phyloP scores from a whole-genome alignment of 106 monocot genomes.

The Apostasia shenzhenica region DNA sequence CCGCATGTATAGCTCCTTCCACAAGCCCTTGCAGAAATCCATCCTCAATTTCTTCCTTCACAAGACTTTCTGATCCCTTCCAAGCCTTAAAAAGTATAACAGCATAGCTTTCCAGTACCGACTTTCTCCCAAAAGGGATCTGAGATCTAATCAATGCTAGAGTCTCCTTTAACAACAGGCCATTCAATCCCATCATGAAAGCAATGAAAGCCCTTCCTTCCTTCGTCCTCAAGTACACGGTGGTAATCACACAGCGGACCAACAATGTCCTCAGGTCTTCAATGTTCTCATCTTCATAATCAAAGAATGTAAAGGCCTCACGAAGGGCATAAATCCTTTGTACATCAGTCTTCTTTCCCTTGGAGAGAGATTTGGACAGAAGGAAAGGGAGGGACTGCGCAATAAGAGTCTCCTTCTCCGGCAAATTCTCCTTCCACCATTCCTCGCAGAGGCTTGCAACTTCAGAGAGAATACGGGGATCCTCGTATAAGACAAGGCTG shows the following conservation, averaged over 20 bases:
- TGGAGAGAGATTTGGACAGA: conserved; percentile 56
- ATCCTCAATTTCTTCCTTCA: conserved; percentile 62
- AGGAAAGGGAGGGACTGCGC: conserved; percentile 76
- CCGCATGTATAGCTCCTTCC: conserved; percentile 69
- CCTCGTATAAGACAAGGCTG: conserved; percentile 65
- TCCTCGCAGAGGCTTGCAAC: conserved; percentile 66
- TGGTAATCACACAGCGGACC: conserved; percentile 61
- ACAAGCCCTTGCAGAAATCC: conserved; percentile 79
- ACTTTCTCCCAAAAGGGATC: conserved; percentile 82
- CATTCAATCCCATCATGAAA: conserved; percentile 59
- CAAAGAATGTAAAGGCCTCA: conserved; percentile 71
- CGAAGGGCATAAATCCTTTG: conserved; percentile 50
- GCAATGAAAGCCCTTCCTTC: conserved; percentile 72
- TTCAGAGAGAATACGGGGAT: conserved; percentile 38
- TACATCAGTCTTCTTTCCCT: conserved; percentile 52
- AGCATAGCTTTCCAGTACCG: conserved; percentile 77
- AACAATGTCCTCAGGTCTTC: conserved; percentile 68
- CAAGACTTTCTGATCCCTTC: conserved; percentile 39
- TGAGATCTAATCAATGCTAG: conserved; percentile 72
- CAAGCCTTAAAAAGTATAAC: conserved; percentile 79
- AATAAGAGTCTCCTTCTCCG: conserved; percentile 56
- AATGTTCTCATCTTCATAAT: conserved; percentile 85
- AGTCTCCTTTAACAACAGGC: conserved; percentile 54
- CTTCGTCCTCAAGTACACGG: conserved; percentile 72
- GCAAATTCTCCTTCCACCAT: conserved; percentile 80